Conservation (phyloP, 176 grass and related monocot genomes). For the Triticum timopheevii region DNA sequence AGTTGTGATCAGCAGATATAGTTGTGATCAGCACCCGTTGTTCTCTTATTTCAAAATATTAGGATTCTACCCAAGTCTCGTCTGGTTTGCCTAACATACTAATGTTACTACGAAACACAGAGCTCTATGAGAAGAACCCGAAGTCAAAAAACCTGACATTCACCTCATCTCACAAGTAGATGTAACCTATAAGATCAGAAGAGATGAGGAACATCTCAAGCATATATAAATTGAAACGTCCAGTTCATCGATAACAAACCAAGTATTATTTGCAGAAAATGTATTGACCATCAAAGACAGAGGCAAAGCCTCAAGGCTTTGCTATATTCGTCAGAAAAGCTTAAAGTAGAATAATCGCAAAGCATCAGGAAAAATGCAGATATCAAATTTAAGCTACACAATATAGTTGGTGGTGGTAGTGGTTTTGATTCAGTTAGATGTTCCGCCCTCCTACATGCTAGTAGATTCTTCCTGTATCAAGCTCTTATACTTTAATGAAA, state of each 20-base stretch:
- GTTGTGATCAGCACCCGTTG: no score
- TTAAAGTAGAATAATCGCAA: not conserved
- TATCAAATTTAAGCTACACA: not conserved
- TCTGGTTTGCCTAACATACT: not conserved
- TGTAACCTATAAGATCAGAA: not conserved
- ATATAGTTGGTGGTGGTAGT: not conserved
- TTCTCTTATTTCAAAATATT: not conserved
- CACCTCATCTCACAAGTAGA: not conserved
- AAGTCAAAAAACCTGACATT: not conserved
- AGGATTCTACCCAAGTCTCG: not conserved
- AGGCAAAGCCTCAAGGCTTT: not conserved
- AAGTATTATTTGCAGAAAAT: not conserved
- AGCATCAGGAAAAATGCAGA: not conserved
- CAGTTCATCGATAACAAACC: not conserved
- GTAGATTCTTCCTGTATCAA: not conserved
- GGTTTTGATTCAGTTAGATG: slow-evolving; percentile 4
- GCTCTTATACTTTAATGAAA: not conserved
- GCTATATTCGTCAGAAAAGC: not conserved
- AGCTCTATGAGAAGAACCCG: not conserved
- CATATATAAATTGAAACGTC: slow-evolving; percentile 12
- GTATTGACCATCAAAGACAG: not conserved
- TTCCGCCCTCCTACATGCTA: not conserved
- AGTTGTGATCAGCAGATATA: no score
- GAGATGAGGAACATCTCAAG: not conserved
- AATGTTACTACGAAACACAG: not conserved